phyloP scores from a whole-genome alignment of 1,284 basidiomycete genomes.

The Pseudozyma sp. region DNA sequence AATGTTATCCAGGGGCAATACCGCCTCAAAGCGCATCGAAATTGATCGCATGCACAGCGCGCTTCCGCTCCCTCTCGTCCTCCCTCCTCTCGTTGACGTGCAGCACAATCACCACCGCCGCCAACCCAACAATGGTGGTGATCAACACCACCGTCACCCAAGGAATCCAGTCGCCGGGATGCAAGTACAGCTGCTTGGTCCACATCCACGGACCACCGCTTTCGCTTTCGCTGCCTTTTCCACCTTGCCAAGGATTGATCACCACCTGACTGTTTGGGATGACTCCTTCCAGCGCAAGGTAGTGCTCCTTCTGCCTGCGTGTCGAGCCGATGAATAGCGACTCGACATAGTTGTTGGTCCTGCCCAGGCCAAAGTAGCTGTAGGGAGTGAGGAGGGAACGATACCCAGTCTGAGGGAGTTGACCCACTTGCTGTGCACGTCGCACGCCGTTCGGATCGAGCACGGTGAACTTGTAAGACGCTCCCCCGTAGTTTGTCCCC shows the following conservation, averaged over 20 bases:
- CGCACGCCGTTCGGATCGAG: constrained; percentile 90
- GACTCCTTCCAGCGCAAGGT: constrained; percentile 91
- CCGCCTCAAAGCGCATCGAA: constrained; percentile 83
- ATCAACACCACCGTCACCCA: constrained; percentile 91
- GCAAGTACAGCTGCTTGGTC: constrained; percentile 88
- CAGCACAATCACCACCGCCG: constrained; percentile 84
- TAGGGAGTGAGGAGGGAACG: constrained; percentile 90
- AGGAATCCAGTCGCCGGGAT: constrained; percentile 96
- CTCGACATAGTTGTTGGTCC: constrained; percentile 99
- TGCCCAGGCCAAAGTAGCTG: constrained; percentile 93
- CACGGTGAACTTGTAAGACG: constrained; percentile 96
- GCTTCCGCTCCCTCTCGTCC: constrained; percentile 87
- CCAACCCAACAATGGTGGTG: constrained; percentile 79
- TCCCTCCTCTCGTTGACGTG: constrained; percentile 93
- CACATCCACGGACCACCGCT: constrained; percentile 72
- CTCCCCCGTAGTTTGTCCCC: constrained; percentile 92
- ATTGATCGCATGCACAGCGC: constrained; percentile 92
- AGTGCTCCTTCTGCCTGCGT: constrained; percentile 76
- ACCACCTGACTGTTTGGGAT: constrained; percentile 97
- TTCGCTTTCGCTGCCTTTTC: constrained; percentile 17
- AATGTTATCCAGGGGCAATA: not conserved
- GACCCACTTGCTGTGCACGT: constrained; percentile 90
- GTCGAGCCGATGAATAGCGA: constrained; percentile 68
- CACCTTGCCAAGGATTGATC: constrained; percentile 81
- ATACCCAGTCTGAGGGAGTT: constrained; percentile 91